Percentiles rank a stretch among this genome's conserved stretches.
Conservation (phyloP, 305 asterid genomes). For the Striga hermonthica region DNA sequence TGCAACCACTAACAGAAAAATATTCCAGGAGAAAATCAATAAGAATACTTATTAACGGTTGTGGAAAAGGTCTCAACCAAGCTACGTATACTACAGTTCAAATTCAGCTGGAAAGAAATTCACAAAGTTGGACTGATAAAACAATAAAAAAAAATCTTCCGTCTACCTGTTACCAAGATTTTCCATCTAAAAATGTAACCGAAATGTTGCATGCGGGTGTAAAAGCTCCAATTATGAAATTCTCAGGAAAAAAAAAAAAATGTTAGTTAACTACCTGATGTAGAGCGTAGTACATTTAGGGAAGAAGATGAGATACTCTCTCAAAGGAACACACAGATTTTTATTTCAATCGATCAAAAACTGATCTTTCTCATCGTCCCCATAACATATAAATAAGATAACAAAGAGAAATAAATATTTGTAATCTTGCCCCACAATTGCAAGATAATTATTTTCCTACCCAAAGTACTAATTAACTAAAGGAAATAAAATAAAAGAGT, state of each 20-base stretch:
- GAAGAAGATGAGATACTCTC: too few relatives aligned
- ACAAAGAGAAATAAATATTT: too few relatives aligned
- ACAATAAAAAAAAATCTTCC: neutral
- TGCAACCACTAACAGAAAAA: neutral
- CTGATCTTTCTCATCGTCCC: too few relatives aligned
- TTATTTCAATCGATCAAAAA: too few relatives aligned
- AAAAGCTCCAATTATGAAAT: slow-evolving; percentile 91
- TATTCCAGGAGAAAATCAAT: neutral
- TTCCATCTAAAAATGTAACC: slow-evolving; percentile 74
- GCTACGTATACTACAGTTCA: neutral
- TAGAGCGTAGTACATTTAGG: too few relatives aligned
- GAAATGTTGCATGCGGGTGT: slow-evolving; percentile 91
- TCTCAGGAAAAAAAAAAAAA: slow-evolving; percentile 55
- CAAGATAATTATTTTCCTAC: too few relatives aligned
- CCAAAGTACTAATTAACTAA: too few relatives aligned
- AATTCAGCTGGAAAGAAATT: slow-evolving; percentile 2
- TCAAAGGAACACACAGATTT: too few relatives aligned
- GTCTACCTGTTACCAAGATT: slow-evolving; percentile 88
- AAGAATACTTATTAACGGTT: slow-evolving; percentile 2
- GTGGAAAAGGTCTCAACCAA: neutral
- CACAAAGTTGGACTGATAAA: slow-evolving; percentile 8
- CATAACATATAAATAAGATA: too few relatives aligned
- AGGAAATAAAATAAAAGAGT: too few relatives aligned
- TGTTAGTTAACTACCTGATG: too few relatives aligned
- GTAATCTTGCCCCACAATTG: too few relatives aligned